Conservation (phyloP, 352 stramenopile species). For the Phytophthora cryptogea region DNA sequence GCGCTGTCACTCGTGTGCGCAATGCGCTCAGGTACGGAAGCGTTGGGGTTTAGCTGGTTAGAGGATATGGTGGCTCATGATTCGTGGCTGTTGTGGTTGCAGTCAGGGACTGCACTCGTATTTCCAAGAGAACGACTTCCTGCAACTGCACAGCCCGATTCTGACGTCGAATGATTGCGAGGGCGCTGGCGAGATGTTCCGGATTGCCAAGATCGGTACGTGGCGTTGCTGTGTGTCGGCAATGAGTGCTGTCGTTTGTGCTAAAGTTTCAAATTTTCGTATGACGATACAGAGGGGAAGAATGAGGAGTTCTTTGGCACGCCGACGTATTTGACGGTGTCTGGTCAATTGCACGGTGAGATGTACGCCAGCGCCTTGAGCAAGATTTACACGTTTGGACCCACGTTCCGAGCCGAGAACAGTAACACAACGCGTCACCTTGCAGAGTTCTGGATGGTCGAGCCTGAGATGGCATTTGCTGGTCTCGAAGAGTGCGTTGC, state of each 20-base stretch:
- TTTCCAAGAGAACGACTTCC: constrained; percentile 80
- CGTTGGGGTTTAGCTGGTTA: not conserved
- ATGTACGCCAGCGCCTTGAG: constrained; percentile 97
- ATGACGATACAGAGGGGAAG: constrained; percentile 65
- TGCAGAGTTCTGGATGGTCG: constrained; percentile 98
- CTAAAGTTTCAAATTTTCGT: constrained; percentile 11
- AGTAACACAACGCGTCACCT: constrained; percentile 97
- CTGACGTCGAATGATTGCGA: constrained; percentile 98
- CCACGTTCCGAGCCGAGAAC: constrained; percentile 99
- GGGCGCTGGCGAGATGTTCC: constrained; percentile 98
- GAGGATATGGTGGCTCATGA: not conserved
- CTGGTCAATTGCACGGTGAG: constrained; percentile 95
- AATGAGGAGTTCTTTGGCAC: constrained; percentile 94
- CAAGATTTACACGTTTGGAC: constrained; percentile 99
- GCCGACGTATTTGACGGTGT: constrained; percentile 90
- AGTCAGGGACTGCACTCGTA: constrained; percentile 74
- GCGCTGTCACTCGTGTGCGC: constrained; percentile 94
- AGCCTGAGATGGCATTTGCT: constrained; percentile 92
- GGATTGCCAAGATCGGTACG: constrained; percentile 82
- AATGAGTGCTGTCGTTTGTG: not conserved
- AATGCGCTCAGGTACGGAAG: constrained; percentile 84
- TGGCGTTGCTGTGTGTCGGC: not conserved
- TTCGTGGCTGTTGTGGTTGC: constrained; percentile 3
- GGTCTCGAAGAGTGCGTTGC: constrained; percentile 91
- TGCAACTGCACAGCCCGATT: constrained; percentile 92